Base-by-base conservation (phyloP, 1,284 basidiomycete species). In the Apiotrichum gamsii region DNA sequence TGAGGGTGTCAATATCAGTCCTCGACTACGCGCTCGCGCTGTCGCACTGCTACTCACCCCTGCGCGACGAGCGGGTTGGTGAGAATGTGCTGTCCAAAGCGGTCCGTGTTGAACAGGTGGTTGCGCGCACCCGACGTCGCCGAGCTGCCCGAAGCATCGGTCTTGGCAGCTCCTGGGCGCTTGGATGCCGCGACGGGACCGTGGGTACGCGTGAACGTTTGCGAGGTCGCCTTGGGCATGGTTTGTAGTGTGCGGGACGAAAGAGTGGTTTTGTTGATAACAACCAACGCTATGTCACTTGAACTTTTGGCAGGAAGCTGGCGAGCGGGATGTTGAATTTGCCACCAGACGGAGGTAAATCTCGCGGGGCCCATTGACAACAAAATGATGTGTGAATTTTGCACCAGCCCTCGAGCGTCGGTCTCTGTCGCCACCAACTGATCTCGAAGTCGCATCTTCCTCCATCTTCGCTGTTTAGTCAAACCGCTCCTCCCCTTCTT, bases 21-120 rank as follows among this genome's bases (percentile, higher is more conserved):
- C n/a, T 9, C 6, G 30, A 5, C 3, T 15, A 38, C 28, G 20
- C 39, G 13, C n/a, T n/a, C n/a, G n/a, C n/a, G n/a, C n/a, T n/a
- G n/a, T n/a, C n/a, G n/a, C n/a, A n/a, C n/a, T n/a, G n/a, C 3
- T 20, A 78, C 84, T 64, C 67, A 90, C 87, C 80, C 83, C 76
- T 91, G 86, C 11, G 87, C 89, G 29, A 88, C 87, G 54, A 85
- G 78, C 13, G 90, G 87, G 70, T 94, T 97, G 72, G 95, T 97
- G 48, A 98, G 78, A 59, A 97, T 97, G 75, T 98, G 94, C 70
- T 98, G 93, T 25, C 93, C 93, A 61, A 96, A 95, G 54, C 86
- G 78, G 60, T 90, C 87, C 6, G 90, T 94, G 64, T 95, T 93
- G 77, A 93, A 93, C 55, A 91, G 81, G 4, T 89, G 89, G 67